Percentiles rank a stretch among this genome's conserved stretches.
phyloP scores from a whole-genome alignment of 495 filamentous ascomycete species.

The Xylaria nigripes region DNA sequence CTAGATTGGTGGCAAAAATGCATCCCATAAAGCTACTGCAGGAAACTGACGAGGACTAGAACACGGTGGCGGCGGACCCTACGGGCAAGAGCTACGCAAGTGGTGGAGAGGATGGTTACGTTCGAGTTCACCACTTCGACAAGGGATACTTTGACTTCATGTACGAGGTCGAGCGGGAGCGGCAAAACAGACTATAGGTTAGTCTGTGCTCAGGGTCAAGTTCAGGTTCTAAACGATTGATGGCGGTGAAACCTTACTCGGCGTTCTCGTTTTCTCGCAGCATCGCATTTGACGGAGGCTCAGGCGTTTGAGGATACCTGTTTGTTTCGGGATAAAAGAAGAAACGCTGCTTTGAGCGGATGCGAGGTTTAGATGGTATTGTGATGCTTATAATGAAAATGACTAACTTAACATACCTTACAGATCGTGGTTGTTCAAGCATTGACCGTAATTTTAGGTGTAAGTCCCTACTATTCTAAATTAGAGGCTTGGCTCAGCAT shows the following conservation, averaged over 20 bases:
- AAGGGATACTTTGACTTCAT: constrained; percentile 96
- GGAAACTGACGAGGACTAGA: constrained; percentile 17
- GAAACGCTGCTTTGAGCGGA: constrained; percentile 7
- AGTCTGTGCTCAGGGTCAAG: neutral
- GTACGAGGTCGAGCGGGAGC: constrained; percentile 82
- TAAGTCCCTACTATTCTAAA: too few species aligned
- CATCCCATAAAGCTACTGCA: neutral
- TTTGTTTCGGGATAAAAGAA: constrained; percentile 21
- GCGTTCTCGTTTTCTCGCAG: constrained; percentile 19
- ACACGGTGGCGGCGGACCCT: constrained; percentile 77
- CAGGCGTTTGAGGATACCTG: constrained; percentile 23
- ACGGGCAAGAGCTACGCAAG: constrained; percentile 83
- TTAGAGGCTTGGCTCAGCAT: neutral
- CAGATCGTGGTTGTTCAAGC: neutral
- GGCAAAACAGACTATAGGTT: constrained; percentile 27
- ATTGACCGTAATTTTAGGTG: neutral
- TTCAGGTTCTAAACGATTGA: constrained; percentile 4
- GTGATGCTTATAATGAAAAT: constrained; percentile 24
- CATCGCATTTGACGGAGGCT: constrained; percentile 25
- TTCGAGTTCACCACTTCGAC: constrained; percentile 97
- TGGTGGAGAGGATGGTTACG: constrained; percentile 97
- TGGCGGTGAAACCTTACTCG: constrained; percentile 10
- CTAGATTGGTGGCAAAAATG: neutral
- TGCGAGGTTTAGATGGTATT: constrained; percentile 12
- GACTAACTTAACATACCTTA: constrained; percentile 6